These are phyloP conservation scores for Hyaloscypha variabilis DNA, from an alignment of 495 filamentous ascomycete genomes.

Conservation along the genomic window DNA sequence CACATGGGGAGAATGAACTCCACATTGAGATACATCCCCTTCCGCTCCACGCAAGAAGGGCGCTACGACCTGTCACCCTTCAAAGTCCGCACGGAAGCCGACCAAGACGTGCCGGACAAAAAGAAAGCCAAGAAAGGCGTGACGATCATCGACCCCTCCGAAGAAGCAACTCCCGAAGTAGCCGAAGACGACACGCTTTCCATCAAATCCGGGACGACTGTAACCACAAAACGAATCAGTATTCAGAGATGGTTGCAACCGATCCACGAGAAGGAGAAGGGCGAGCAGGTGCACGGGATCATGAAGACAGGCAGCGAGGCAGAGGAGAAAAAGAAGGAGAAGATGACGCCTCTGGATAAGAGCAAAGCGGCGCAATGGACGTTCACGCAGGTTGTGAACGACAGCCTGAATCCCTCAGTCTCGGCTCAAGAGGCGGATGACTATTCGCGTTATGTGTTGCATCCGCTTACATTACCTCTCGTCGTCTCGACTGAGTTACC, in stretches of 20 bases:
- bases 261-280: conserved; percentile 40
- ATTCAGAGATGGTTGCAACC: conserved; percentile 58
- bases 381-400: conserved; percentile 77
- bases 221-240: conserved; percentile 42
- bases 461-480: conserved; percentile 86
- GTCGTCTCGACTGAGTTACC: conserved; percentile 74
- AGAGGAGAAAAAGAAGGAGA: conserved; percentile 25
- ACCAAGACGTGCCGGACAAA: conserved; percentile 50
- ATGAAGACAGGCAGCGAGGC: conserved; percentile 42
- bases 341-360: conserved; percentile 59
- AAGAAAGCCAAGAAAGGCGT: conserved; percentile 61
- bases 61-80: conserved; percentile 84
- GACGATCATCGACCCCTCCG: conserved; percentile 57
- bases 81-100: conserved; percentile 64
- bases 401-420: conserved; percentile 80
- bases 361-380: conserved; percentile 80
- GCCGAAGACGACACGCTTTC: conserved; percentile 41
- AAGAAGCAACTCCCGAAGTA: conserved; percentile 27
- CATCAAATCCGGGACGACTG: conserved; percentile 40
- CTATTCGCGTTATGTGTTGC: conserved; percentile 87
- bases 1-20: conserved; percentile 79
- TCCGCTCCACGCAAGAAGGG: conserved; percentile 68
- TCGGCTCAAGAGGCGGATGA: conserved; percentile 74
- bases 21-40: conserved; percentile 76
- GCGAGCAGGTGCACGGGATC: conserved; percentile 42